Percentiles rank a stretch among this genome's conserved stretches.
These are phyloP conservation scores for Penicillium mononematosum DNA, from an alignment of 495 filamentous ascomycete species.

Conservation along the genomic window DNA sequence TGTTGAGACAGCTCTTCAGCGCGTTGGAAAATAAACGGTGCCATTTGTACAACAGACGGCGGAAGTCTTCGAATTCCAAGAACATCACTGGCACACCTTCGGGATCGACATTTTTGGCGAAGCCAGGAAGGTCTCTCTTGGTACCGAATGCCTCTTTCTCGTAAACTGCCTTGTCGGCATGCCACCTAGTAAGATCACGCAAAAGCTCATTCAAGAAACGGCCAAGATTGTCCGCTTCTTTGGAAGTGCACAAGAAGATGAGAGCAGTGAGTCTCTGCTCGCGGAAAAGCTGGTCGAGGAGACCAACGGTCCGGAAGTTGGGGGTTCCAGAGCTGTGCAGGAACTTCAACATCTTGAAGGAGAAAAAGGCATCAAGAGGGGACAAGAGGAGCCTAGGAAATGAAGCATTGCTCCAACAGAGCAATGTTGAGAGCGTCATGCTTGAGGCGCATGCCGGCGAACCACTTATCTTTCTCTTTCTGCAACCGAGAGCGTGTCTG, in stretches of 20 bases:
- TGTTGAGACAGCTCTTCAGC: conserved; percentile 72
- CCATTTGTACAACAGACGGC: conserved; percentile 83
- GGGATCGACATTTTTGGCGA: conserved; percentile 60
- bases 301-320: conserved; percentile 80
- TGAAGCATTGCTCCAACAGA: conserved; percentile 83
- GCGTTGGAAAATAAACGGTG: conserved; percentile 74
- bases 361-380: conserved; percentile 80
- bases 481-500: conserved; percentile 62
- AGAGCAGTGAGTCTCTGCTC: conserved; percentile 73
- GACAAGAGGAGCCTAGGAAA: conserved; percentile 82
- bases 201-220: conserved; percentile 82
- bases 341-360: conserved; percentile 78
- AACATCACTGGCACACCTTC: conserved; percentile 65
- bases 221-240: conserved; percentile 87
- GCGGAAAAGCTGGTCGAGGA: conserved; percentile 82
- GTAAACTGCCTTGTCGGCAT: conserved; percentile 70
- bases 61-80: conserved; percentile 81
- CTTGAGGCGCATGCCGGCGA: conserved; percentile 59
- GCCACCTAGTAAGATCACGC: conserved; percentile 77
- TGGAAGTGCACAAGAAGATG: conserved; percentile 82
- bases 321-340: conserved; percentile 78
- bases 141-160: conserved; percentile 73
- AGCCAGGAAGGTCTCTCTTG: conserved; percentile 63
- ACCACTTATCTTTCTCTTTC: conserved; percentile 81
- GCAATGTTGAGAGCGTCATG: conserved; percentile 67